These are phyloP conservation scores for Soucietia sequanensis DNA, from an alignment of 805 yeast genomes.

Conservation along the genomic window DNA sequence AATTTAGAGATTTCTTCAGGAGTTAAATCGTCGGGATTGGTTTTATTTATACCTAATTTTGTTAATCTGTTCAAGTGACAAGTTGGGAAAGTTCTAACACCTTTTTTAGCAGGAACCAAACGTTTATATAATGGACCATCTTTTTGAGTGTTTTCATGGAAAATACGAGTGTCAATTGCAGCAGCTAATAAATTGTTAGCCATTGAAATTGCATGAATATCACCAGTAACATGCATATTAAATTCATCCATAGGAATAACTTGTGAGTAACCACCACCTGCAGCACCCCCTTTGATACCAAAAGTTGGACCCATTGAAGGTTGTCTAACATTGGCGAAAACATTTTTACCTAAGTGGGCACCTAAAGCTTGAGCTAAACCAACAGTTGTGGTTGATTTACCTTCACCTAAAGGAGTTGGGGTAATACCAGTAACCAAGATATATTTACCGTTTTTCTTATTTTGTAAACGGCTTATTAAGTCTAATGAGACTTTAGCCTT, in stretches of 20 bases:
- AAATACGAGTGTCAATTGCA: conserved; percentile 82
- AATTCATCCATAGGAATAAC: conserved; percentile 89
- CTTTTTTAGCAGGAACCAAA: conserved; percentile 73
- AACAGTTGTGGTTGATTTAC: conserved; percentile 81
- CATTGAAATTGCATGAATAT: conserved; percentile 80
- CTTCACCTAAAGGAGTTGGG: conserved; percentile 85
- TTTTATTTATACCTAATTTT: conserved; percentile 67
- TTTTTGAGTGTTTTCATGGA: conserved; percentile 76
- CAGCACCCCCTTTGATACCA: conserved; percentile 89
- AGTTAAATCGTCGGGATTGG: conserved; percentile 71
- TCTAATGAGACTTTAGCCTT: conserved; percentile 74
- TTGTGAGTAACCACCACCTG: conserved; percentile 87
- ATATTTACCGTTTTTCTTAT: conserved; percentile 66
- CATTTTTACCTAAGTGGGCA: conserved; percentile 66
- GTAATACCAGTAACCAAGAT: conserved; percentile 81
- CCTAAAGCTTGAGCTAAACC: conserved; percentile 81
- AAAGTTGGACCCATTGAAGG: conserved; percentile 90
- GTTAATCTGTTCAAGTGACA: conserved; percentile 66
- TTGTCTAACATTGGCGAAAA: conserved; percentile 80
- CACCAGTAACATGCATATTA: conserved; percentile 84
- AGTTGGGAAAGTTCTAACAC: conserved; percentile 62
- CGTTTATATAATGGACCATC: conserved; percentile 73
- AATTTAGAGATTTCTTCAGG: conserved; percentile 63
- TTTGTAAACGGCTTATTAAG: conserved; percentile 58
- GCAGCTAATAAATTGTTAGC: conserved; percentile 82